Evolutionary conservation across 2,329 filamentous ascomycete genomes (phyloP), one percentile per base, ranked within the genome.

Genomic region (Sarocladium strictum): DNA sequence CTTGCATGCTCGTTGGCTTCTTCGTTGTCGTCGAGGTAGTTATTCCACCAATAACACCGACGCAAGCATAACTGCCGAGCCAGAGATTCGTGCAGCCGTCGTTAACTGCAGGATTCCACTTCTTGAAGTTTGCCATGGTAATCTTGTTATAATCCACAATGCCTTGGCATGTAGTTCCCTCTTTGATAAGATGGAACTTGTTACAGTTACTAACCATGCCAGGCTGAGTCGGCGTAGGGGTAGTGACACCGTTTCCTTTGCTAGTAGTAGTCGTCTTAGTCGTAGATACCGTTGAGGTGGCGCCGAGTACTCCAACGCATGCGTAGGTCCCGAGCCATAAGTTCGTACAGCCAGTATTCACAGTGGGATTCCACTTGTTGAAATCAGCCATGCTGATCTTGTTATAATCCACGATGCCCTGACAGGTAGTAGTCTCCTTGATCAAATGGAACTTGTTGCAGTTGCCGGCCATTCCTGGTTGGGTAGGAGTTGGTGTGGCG

Each of bases 391-490:
- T 19, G 14, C 29, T 15, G 24, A 55, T 55, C 17, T 23, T 23
- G 29, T 50, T 32, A 17, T 53, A 29, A 12, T 27, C n/a, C 38
- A 52, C 41, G 11, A 59, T 55, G 9, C 5, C 19, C 21, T 45
- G 49, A 47, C 60, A 61, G 1, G 35, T 53, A 33, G 58, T 54
- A 3, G 52, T 52, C 6, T 27, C 15, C 19, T 51, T 27, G 12
- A 59, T 50, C 1, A 52, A 38, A 33, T 62, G 52, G 45, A 59
- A 62, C 32, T 33, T 57, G 32, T 58, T 60, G 56, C 59, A 62
- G 43, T 51, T 57, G 9, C 17, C 24, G 10, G 53, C 53, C 56
- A 62, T 61, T 33, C 55, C 53, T 17, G 10, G 4, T 54, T 58
- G 56, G 12, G 19, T 33, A 35, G 49, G 49, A 23, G 49, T 9